Percentiles rank a stretch among this genome's conserved stretches.
These are phyloP conservation scores for Malassezia brasiliensis DNA, from an alignment of 1,284 basidiomycete genomes.

Conservation along the genomic window DNA sequence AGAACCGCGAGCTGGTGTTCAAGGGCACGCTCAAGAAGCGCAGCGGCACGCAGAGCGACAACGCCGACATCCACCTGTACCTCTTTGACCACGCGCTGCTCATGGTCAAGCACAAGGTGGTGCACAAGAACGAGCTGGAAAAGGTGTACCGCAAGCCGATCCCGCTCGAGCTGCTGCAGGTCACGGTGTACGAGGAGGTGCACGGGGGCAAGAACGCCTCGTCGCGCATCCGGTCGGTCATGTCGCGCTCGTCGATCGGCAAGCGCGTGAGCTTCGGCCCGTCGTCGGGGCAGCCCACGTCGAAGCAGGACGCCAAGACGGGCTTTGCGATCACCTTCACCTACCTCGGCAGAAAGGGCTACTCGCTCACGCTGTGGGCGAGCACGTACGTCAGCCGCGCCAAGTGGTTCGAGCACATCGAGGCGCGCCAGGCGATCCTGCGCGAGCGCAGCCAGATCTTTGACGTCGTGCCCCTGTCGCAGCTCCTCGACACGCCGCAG, in stretches of 20 bases:
- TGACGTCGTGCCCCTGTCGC: conserved; percentile 72
- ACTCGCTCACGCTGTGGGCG: conserved; percentile 86
- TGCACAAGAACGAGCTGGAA: conserved; percentile 78
- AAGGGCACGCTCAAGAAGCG: conserved; percentile 88
- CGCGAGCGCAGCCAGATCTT: conserved; percentile 78
- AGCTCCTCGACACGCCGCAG: conserved; percentile 73
- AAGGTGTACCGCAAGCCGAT: conserved; percentile 95
- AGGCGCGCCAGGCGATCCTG: conserved; percentile 76
- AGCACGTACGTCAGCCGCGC: conserved; percentile 71
- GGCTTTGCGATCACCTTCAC: conserved; percentile 87
- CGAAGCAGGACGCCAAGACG: conserved; percentile 65
- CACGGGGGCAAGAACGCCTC: conserved; percentile 35
- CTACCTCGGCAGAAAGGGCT: conserved; percentile 84
- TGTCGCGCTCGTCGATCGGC: conserved; percentile 50
- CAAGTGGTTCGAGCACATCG: conserved; percentile 90
- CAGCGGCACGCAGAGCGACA: conserved; percentile 62
- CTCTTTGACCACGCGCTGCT: conserved; percentile 93
- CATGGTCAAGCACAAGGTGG: conserved; percentile 81
- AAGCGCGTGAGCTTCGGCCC: conserved; percentile 47
- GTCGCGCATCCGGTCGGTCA: conserved; percentile 51
- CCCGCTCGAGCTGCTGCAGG: conserved; percentile 80
- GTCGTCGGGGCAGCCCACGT: conserved; percentile 25
- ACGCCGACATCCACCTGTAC: conserved; percentile 81
- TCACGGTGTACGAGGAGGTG: conserved; percentile 69
- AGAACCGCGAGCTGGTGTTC: conserved; percentile 80